Conservation (phyloP, 106 monocot species). For the Dendrobium catenatum region DNA sequence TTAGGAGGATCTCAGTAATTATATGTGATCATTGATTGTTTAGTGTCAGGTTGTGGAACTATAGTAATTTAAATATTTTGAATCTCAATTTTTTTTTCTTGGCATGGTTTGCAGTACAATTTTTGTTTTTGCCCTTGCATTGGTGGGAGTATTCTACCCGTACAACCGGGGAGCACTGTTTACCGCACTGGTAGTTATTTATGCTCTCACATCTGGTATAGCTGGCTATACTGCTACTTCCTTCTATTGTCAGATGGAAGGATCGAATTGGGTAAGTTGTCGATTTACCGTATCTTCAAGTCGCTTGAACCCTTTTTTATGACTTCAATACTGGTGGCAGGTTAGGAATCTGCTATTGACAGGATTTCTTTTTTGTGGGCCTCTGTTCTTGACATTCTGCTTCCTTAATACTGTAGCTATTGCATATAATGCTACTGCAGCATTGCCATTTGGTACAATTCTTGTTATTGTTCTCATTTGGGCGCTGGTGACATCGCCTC, state of each 20-base stretch:
- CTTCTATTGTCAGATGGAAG: constrained; percentile 77
- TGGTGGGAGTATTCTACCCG: constrained; percentile 75
- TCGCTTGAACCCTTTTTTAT: not conserved
- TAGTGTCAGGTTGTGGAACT: not conserved
- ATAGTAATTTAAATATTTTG: not conserved
- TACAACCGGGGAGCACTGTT: constrained; percentile 81
- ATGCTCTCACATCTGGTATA: constrained; percentile 76
- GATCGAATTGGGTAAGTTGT: constrained; percentile 51
- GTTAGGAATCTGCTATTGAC: constrained; percentile 66
- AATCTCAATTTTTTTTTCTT: not conserved
- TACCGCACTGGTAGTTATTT: constrained; percentile 65
- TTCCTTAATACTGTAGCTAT: constrained; percentile 77
- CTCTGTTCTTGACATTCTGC: constrained; percentile 72
- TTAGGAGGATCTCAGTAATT: not conserved
- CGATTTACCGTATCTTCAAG: not conserved
- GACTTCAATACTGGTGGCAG: constrained; percentile 22
- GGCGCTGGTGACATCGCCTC: constrained; percentile 63
- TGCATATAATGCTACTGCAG: constrained; percentile 61
- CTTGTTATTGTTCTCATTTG: constrained; percentile 71
- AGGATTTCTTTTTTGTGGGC: constrained; percentile 64
- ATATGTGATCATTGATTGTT: not conserved
- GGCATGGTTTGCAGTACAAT: constrained; percentile 29
- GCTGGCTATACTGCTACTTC: constrained; percentile 62
- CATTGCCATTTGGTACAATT: constrained; percentile 72
- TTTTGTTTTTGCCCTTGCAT: constrained; percentile 58